These are phyloP conservation scores for Pseudocercospora musae DNA, from an alignment of 2,329 filamentous ascomycete genomes.

Conservation along the genomic window DNA sequence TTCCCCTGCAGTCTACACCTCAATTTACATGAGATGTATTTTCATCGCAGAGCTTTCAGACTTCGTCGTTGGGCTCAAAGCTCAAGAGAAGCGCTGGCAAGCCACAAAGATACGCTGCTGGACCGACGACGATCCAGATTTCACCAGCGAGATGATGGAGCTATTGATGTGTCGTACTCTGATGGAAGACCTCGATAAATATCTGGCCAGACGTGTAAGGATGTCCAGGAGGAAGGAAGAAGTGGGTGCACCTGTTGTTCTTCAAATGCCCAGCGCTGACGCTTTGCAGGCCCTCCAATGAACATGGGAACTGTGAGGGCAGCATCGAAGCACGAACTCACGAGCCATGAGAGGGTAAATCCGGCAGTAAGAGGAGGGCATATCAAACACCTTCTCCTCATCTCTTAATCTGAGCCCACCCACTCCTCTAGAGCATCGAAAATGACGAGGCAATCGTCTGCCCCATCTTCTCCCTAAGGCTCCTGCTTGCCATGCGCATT, in stretches of 20 bases:
- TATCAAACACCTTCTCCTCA: not conserved
- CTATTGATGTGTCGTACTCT: too few relatives aligned
- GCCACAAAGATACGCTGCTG: not conserved
- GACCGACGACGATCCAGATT: not conserved
- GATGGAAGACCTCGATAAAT: not conserved
- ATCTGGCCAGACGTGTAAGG: not conserved
- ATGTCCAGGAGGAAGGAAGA: not conserved
- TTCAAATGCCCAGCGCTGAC: not conserved
- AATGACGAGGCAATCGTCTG: not conserved
- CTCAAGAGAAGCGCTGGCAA: not conserved
- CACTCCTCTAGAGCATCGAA: not conserved
- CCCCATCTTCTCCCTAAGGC: too few relatives aligned
- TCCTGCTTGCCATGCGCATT: not conserved
- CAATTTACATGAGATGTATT: not conserved
- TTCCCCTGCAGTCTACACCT: not conserved
- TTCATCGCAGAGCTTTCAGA: not conserved
- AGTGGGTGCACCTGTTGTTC: not conserved
- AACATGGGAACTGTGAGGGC: not conserved
- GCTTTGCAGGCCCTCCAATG: not conserved
- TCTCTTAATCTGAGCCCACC: not conserved
- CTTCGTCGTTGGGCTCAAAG: not conserved
- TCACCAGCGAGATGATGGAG: too few relatives aligned
- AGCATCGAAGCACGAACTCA: not conserved
- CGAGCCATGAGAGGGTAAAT: not conserved
- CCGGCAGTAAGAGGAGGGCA: not conserved